Evolutionary conservation across 371 early-diverging fungal genomes (phyloP), one percentile per base, ranked within the genome.

Genomic region (Rhizomucor miehei): DNA sequence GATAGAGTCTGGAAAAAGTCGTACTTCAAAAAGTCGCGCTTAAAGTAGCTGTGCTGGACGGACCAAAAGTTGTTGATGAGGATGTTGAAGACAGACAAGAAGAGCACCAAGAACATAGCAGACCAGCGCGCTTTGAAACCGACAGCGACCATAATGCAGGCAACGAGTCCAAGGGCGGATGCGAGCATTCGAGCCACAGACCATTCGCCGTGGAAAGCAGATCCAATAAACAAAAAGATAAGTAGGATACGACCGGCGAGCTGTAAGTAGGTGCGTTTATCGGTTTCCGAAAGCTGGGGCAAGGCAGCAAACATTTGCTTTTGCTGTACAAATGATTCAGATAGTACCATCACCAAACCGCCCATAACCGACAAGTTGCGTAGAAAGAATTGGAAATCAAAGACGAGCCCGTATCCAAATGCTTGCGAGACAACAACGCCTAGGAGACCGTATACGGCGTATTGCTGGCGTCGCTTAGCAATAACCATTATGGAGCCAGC

Each of bases 1-100:
- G 92, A 91, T 44, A 96, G 76, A 6, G 90, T 95, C 71, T 96
- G 96, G 91, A 95, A 95, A 66, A 96, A 95, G 76, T 96, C 96
- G 73, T 96, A 96, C 71, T 95, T 92, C 58, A 90, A 78, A 66
- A 93, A 94, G 54, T 96, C 97, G 60, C 87, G 79, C 57, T 87
- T 82, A 23, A 79, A 77, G 43, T 80, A 75, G 52, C 75, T 74
- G 48, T 84, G 86, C 57, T 88, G 89, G 52, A 93, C 73, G 6
- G 89, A 80, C 95, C 96, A 96, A 89, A 93, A 96, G 82, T 94
- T 93, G 78, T 96, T 95, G 60, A 93, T 83, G 19, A 90, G 60
- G 52, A 95, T 77, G 65, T 96, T 95, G 69, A 86, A 82, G 54
- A 96, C 77, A 40, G 84, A 84, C 54, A 96, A 64, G 69, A 96